Percentiles rank a stretch among this genome's conserved stretches.
Evolutionary conservation across 2,329 filamentous ascomycete species (phyloP).

Genomic region (Metarhizium rileyi): DNA sequence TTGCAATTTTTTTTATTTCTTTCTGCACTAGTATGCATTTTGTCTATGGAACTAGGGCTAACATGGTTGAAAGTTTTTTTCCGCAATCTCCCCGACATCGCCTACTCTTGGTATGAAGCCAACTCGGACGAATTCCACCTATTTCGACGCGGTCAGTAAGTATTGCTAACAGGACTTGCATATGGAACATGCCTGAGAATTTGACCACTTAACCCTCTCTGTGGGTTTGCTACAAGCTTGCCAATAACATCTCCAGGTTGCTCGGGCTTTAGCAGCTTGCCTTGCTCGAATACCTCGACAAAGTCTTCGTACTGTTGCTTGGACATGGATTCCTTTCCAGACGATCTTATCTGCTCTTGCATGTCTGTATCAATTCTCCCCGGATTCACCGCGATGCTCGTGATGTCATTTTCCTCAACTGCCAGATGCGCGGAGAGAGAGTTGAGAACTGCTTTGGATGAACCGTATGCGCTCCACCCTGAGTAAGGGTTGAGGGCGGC

Average conservation of each 20-base stretch:
- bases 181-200: constrained; percentile 52
- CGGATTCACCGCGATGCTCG: constrained; percentile 62
- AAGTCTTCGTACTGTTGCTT: constrained; percentile 57
- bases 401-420: constrained; percentile 68
- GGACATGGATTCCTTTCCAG: constrained; percentile 39
- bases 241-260: constrained; percentile 83
- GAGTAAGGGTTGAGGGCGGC: constrained; percentile 57
- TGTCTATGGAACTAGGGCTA: constrained; percentile 8
- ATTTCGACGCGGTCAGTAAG: constrained; percentile 12
- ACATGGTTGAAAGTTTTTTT: constrained; percentile 1
- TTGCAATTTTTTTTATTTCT: constrained; percentile 20
- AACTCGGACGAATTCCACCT: constrained; percentile 37
- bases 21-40: constrained; percentile 13
- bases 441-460: constrained; percentile 75
- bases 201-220: constrained; percentile 61
- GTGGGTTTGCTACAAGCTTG: constrained; percentile 57
- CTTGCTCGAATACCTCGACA: constrained; percentile 55
- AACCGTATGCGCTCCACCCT: constrained; percentile 73
- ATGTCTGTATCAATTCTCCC: constrained; percentile 84
- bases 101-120: constrained; percentile 38
- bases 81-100: neutral
- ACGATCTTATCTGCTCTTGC: constrained; percentile 71
- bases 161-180: neutral
- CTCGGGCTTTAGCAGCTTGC: constrained; percentile 68
- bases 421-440: constrained; percentile 65